phyloP scores from a whole-genome alignment of 345 rosid species.

The Citrus australasica region DNA sequence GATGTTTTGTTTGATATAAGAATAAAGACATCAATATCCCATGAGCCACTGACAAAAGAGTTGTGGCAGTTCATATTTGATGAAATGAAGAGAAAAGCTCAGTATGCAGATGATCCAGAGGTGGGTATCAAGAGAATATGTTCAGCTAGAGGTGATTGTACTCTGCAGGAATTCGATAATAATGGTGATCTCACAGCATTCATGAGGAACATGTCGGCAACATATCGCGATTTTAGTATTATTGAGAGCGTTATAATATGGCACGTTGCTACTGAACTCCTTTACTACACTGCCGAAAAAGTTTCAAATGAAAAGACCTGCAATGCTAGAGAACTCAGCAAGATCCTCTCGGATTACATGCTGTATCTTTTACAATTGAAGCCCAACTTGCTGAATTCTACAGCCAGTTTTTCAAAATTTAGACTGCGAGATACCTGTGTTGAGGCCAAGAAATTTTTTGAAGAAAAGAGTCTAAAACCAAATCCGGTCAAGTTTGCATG shows the following conservation, averaged over 20 bases:
- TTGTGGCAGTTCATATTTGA: background rate
- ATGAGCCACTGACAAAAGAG: background rate
- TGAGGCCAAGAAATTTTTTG: slow-evolving; percentile 38
- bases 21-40: background rate
- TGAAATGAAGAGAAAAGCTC: background rate
- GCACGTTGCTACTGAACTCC: slow-evolving; percentile 49
- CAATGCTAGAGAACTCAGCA: slow-evolving; percentile 11
- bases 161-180: slow-evolving; percentile 24
- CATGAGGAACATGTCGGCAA: too few species aligned
- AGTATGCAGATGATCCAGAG: background rate
- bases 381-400: slow-evolving; percentile 48
- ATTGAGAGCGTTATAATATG: slow-evolving; percentile 46
- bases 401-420: slow-evolving; percentile 47
- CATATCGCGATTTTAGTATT: slow-evolving; percentile 23
- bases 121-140: slow-evolving; percentile 26
- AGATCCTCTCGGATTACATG: slow-evolving; percentile 62
- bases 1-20: background rate
- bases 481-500: slow-evolving; percentile 17
- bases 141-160: slow-evolving; percentile 56
- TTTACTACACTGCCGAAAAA: background rate
- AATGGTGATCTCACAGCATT: background rate
- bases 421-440: too few species aligned
- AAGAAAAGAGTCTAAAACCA: slow-evolving; percentile 8
- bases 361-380: slow-evolving; percentile 49
- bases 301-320: background rate